Evolutionary conservation across 805 yeast genomes (phyloP), one percentile per base, ranked within the genome.

Genomic region (Wickerhamiella nectarea): DNA sequence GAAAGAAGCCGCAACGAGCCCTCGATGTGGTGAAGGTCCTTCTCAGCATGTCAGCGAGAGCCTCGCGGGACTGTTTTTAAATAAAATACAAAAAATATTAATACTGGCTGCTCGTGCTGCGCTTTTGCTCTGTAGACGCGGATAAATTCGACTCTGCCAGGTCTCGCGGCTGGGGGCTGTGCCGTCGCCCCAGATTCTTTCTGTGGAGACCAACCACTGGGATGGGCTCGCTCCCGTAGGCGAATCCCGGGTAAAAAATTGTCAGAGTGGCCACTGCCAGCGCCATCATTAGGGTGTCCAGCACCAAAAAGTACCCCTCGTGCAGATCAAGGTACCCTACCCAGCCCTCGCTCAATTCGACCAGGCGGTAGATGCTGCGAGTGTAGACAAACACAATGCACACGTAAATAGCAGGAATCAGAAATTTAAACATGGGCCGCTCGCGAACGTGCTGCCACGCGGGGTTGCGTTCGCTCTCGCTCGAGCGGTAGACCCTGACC

Each of bases 301-400:
- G 59, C 14, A 71, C 65, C 56, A 78, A 63, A 52, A 79, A 72
- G 52, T 71, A 76, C 37, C 65, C 59, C 56, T 80, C 85, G 43
- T 71, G 74, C 2, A 68, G 64, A 39, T 81, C 78, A 11, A 85
- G 63, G 45, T 59, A 66, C 1, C 94, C 89, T 6, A 55, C 47
- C 80, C 87, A 82, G 11, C 87, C 89, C 54, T 76, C 75, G 2
- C 76, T 60, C 46, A 85, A 65, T 60, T 85, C 95, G 31, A 73
- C 68, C 24, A 82, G 69, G 56, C 94, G 71, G 61, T 81, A 84
- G 34, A 77, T 64, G 50, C 87, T 80, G 55, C 95, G 71, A 22
- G 74, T 64, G 49, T 72, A 77, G 19, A 84, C 68, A 35, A 75
- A 68, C 2, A 72, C 18, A 3, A 76, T 74, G 1, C 79, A 65